These are phyloP conservation scores for Phytophthora parvispora DNA, from an alignment of 352 stramenopile species.

Conservation along the genomic window DNA sequence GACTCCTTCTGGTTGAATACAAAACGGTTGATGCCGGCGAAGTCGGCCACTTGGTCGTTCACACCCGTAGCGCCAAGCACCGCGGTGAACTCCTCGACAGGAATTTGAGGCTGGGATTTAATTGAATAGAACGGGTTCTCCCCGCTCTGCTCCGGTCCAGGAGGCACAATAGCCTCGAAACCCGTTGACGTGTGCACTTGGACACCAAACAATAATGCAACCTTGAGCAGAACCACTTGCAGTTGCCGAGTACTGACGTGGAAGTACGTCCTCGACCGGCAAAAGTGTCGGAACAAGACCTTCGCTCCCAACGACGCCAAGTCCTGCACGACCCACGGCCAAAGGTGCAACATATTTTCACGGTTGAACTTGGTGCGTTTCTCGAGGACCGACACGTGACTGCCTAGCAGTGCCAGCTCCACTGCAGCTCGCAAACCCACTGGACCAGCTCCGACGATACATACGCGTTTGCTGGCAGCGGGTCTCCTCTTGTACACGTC, in stretches of 20 bases:
- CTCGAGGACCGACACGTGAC: conserved; percentile 75
- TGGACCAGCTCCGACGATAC: conserved; percentile 72
- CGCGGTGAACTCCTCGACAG: conserved; percentile 68
- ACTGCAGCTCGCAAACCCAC: conserved; percentile 75
- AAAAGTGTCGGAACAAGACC: conserved; percentile 73
- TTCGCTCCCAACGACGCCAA: conserved; percentile 77
- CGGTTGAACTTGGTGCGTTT: conserved; percentile 81
- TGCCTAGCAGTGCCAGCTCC: conserved; percentile 70
- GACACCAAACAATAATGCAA: conserved; percentile 67
- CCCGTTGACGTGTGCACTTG: conserved; percentile 53
- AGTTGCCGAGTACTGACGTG: conserved; percentile 84
- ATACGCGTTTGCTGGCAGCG: conserved; percentile 57
- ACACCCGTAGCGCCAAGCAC: conserved; percentile 65
- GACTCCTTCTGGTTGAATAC: conserved; percentile 78
- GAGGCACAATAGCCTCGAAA: conserved; percentile 55
- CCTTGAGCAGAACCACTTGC: conserved; percentile 83
- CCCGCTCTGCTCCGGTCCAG: conserved; percentile 35
- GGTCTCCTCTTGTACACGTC: conserved; percentile 55
- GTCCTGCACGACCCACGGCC: conserved; percentile 85
- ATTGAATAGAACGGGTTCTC: conserved; percentile 67
- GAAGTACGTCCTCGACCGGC: conserved; percentile 74
- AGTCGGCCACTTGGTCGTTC: conserved; percentile 61
- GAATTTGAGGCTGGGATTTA: conserved; percentile 71
- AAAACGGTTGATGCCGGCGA: conserved; percentile 73
- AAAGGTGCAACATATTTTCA: conserved; percentile 87